Evolutionary conservation across 306 rosid genomes (phyloP).

Genomic region (Dicorynia guianensis): DNA sequence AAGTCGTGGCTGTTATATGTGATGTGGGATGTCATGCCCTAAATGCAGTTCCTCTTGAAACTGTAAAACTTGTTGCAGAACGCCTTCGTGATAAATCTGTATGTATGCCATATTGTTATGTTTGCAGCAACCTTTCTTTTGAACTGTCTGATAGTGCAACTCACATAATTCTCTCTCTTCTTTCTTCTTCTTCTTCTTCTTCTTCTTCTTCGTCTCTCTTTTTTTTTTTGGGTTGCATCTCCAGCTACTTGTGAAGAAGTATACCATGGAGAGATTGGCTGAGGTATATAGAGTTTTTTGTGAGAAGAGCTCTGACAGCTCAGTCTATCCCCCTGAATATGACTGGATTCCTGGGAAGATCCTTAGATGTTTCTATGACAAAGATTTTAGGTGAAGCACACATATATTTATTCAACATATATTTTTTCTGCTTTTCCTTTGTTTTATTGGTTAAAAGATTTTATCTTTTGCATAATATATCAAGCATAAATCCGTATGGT

Average conservation of each 20-base stretch:
- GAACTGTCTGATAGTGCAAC: conserved; percentile 23
- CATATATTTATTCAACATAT: conserved; percentile 21
- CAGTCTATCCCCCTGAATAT: conserved; percentile 57
- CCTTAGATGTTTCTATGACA: conserved; percentile 90
- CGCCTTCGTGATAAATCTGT: conserved; percentile 99
- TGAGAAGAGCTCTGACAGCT: conserved; percentile 59
- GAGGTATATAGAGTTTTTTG: conserved; percentile 79
- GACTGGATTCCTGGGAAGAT: conserved; percentile 96
- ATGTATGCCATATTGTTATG: conserved; percentile 42
- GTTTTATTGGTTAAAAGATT: not conserved
- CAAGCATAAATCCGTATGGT: not conserved
- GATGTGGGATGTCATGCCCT: conserved; percentile 82
- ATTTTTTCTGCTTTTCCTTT: not conserved
- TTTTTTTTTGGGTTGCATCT: conserved; percentile 47
- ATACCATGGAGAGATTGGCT: conserved; percentile 90
- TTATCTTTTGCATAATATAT: not conserved
- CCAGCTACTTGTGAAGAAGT: conserved; percentile 91
- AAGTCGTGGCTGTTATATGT: conserved; percentile 93
- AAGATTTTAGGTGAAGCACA: conserved; percentile 86
- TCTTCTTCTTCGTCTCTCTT: too few relatives aligned
- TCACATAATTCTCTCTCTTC: conserved; percentile 33
- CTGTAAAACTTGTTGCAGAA: conserved; percentile 90
- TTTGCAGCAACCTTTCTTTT: conserved; percentile 17
- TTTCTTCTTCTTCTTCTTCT: too few relatives aligned
- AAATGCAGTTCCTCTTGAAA: conserved; percentile 76